Base-by-base conservation (phyloP, 768 basidiomycete genomes). In the Agrocybe chaxingu region DNA sequence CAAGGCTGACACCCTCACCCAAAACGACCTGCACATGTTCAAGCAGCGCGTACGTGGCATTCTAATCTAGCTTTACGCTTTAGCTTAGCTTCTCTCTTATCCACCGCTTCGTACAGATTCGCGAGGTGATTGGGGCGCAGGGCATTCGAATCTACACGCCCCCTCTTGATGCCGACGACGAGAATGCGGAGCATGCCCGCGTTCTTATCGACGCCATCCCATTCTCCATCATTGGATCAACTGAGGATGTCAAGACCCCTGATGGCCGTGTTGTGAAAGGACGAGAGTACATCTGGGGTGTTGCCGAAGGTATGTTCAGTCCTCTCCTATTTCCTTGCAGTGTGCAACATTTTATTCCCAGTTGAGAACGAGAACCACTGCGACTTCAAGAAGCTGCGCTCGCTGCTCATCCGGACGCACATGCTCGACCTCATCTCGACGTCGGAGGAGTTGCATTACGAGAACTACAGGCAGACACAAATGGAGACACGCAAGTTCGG, bases 401-500 rank as follows among this genome's bases (percentile, higher is more conserved):
- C 93, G 8, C 78, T 98, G 37, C 79, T 98, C 41, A 96, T 98
- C 70, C 85, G 97, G 60, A 97, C 95, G 10, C 92, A 98, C 77
- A 98, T 99, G 97, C 77, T 98, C 50, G 97, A 99, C 69, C 80
- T 98, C 48, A 97, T 98, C 70, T 87, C 88, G 30, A 95, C 93
- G 0, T 94, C 92, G 9, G 96, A 98, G 70, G 97, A 99, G 58
- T 74, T 78, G 18, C 96, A 98, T 70, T 99, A 98, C 68, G 97
- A 99, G 77, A 89, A 91, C 68, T 99, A 99, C 79, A 82, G 97
- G 53, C 92, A 96, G 62, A 82, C 92, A 58, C 97, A 98, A 74
- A 98, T 99, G 97, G 97, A 99, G 79, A 98, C 97, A 7, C 88
- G 97, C 71, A 98, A 98, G 72, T 96, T 94, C 58, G 97, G 95